Percentiles rank a stretch among this genome's conserved stretches.
phyloP scores from a whole-genome alignment of 495 filamentous ascomycete species.

The Penicillium egyptiacum region DNA sequence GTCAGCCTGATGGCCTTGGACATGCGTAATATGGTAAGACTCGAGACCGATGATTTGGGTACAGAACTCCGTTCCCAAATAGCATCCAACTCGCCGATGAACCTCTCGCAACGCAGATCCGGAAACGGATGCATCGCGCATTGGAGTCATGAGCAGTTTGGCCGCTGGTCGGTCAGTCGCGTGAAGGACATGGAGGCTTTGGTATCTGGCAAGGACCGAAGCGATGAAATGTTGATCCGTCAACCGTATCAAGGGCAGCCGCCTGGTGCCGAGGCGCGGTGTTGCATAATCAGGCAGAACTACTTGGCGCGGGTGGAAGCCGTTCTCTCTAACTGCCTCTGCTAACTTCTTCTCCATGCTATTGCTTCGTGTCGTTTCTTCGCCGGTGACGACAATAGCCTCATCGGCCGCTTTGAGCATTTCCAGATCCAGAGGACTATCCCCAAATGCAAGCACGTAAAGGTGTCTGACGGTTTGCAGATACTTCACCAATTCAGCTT shows the following conservation, averaged over 20 bases:
- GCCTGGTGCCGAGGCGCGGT: conserved; percentile 47
- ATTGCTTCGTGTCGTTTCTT: conserved; percentile 50
- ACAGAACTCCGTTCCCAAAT: conserved; percentile 54
- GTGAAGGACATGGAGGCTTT: conserved; percentile 35
- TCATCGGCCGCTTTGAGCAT: conserved; percentile 58
- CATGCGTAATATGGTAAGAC: conserved; percentile 50
- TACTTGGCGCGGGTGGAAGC: conserved; percentile 47
- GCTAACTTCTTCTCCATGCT: conserved; percentile 54
- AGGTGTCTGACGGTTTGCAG: conserved; percentile 36
- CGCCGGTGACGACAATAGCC: conserved; percentile 60
- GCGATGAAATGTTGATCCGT: conserved; percentile 36
- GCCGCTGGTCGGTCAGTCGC: conserved; percentile 47
- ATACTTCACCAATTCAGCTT: conserved; percentile 47
- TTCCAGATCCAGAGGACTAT: conserved; percentile 58
- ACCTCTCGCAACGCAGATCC: conserved; percentile 52
- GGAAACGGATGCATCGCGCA: conserved; percentile 48
- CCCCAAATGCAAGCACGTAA: conserved; percentile 62
- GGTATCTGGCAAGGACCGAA: conserved; percentile 28
- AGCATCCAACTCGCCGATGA: conserved; percentile 53
- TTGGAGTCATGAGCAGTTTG: conserved; percentile 59
- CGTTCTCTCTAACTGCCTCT: conserved; percentile 42
- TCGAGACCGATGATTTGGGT: conserved; percentile 54
- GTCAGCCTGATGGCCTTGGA: conserved; percentile 47
- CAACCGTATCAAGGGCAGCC: conserved; percentile 48
- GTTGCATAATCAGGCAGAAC: conserved; percentile 43